Base-by-base conservation (phyloP, 495 filamentous ascomycete genomes). In the Penicillium silybi region DNA sequence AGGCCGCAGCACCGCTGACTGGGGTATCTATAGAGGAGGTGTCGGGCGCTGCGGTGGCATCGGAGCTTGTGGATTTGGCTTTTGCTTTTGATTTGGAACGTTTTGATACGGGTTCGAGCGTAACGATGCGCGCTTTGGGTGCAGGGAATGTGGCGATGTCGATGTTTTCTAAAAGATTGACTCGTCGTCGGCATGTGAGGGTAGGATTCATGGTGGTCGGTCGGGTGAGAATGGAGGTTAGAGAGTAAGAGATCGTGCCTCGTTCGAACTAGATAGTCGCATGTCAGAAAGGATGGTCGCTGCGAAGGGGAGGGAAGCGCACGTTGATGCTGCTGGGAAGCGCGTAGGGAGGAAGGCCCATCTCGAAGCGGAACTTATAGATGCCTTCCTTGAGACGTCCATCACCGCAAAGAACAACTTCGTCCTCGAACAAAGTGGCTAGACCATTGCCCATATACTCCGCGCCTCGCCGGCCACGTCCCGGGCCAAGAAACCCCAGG, bases 311-410 rank as follows among this genome's bases (percentile, higher is more conserved):
- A 32, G 50, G 16, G 20, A 18, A 45, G 80, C 87, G 58, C 79
- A 96, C 92, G 71, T 93, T 91, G 60, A 98, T 89, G 68, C 92
- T 96, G 68, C 88, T 95, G 16, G 93, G 93, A 41, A 97, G 74
- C 8, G 84, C 80, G 57, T 86, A 84, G n/a, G 79, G 74, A 10
- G 95, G 90, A 49, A 87, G 80, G 27, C 85, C 75, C 63, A 96
- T 80, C 63, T 96, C 89, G 52, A 97, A 98, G 41, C 88, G 84
- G 68, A 98, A 98, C 60, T 93, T 87, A 64, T 96, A 98, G 44
- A 87, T 78, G 11, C 90, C 89, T 45, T 88, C 80, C 48, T 90
- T 87, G 23, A 97, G 76, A 57, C 87, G 82, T 4, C 93, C 92
- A 50, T 97, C 92, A 19, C 91, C 92, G 62, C 91, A 96, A 34